phyloP scores from a whole-genome alignment of 2,329 filamentous ascomycete species.

The Incumbomyces lentus region DNA sequence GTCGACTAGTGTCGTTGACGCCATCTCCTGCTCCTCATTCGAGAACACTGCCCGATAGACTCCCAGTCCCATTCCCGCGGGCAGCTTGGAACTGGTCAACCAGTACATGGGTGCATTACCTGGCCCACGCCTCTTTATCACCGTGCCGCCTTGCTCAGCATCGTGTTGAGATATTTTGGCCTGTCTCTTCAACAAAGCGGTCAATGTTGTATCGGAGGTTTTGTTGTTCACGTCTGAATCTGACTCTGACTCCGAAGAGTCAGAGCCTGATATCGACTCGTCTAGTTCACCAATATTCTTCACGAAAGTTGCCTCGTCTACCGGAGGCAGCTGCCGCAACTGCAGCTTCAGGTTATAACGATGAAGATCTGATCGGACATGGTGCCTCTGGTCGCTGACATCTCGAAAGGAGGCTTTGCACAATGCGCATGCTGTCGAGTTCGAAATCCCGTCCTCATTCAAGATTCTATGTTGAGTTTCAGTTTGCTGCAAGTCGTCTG shows the following conservation, averaged over 20 bases:
- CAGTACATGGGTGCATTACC: constrained; percentile 71
- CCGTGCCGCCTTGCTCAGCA: constrained; percentile 39
- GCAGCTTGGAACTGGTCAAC: constrained; percentile 68
- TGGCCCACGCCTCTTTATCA: constrained; percentile 40
- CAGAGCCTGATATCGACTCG: constrained; percentile 76
- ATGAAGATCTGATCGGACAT: constrained; percentile 84
- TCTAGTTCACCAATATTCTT: constrained; percentile 75
- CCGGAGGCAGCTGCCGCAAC: constrained; percentile 59
- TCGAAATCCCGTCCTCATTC: constrained; percentile 33
- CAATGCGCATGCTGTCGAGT: constrained; percentile 66
- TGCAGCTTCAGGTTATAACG: constrained; percentile 92
- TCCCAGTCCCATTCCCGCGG: constrained; percentile 69
- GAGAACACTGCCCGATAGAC: constrained; percentile 77
- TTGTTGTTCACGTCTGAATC: constrained; percentile 25
- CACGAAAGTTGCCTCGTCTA: constrained; percentile 76
- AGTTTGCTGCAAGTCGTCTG: constrained; percentile 10
- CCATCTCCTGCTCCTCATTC: constrained; percentile 56
- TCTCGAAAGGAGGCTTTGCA: constrained; percentile 63
- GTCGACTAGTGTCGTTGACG: constrained; percentile 50
- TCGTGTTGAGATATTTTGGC: constrained; percentile 54
- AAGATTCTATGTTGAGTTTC: not conserved
- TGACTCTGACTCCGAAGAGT: constrained; percentile 61
- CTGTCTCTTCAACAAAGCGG: constrained; percentile 69
- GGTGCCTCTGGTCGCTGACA: constrained; percentile 70
- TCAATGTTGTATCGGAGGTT: constrained; percentile 60